Base-by-base conservation (phyloP, 306 rosid species). In the Lathyrus aphaca region DNA sequence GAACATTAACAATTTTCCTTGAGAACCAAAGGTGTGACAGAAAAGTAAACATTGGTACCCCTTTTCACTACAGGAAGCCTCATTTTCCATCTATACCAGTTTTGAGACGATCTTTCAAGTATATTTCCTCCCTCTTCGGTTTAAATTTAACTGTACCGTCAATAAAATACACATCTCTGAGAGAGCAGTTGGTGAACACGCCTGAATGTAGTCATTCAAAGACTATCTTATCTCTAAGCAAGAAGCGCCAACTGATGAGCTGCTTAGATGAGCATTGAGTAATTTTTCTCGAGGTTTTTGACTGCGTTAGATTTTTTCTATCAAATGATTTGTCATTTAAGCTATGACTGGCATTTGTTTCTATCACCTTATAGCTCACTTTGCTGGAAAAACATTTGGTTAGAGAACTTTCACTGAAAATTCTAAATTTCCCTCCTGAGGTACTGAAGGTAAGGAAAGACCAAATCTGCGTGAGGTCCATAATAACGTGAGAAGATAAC, bases 401-500 rank as follows among this genome's bases (percentile, higher is more conserved):
- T 66, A 18, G 72, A 71, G 65, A 39, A 56, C 67, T 60, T 66
- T 57, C 55, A 19, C 53, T 27, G 67, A 81, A 68, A 58, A 49
- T 72, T 85, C 60, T 68, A 59, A 49, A 71, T 45, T 67, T 82
- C 80, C 73, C 67, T 74, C 30, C 39, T 55, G 42, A 89, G 87
- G 66, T 71, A 51, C 66, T 65, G 69, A 60, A 86, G 81, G 82
- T 79, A 76, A 10, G 96, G 96, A 79, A 89, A 92, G 73, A 89
- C 77, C 51, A 38, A 32, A 58, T 84, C 69, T 48, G 82, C 82
- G 73, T 87, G 91, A 66, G 39, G 75, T 75, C 96, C 98, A 72
- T 84, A 92, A 68, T 89, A 84, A 58, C 81, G 64, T 19, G 83
- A 82, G 82, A 89, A 87, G 50, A 89, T 89, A 64, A 76, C 65